Evolutionary conservation across 1,284 basidiomycete genomes (phyloP).

Genomic region (Cutaneotrichosporon cyanovorans): DNA sequence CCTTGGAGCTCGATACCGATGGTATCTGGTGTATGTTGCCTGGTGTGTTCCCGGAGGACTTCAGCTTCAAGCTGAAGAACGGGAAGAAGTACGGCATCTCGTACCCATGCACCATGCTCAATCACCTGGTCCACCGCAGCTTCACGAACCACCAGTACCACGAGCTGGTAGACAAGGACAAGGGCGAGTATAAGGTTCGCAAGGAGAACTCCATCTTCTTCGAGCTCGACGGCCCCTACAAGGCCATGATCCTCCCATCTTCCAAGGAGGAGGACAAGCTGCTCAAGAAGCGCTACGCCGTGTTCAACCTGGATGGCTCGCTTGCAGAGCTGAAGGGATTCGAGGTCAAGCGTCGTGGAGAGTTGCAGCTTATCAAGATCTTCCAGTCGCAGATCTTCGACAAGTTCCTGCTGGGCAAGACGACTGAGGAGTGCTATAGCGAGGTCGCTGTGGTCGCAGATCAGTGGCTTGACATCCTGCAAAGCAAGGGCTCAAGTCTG

Average conservation of each 20-base stretch:
- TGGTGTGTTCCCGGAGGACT: constrained; percentile 95
- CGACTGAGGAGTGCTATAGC: constrained; percentile 90
- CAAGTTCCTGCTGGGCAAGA: constrained; percentile 87
- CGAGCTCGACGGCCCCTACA: constrained; percentile 97
- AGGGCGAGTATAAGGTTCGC: constrained; percentile 76
- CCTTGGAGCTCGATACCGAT: constrained; percentile 96
- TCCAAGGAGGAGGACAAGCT: constrained; percentile 99
- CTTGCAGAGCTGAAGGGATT: constrained; percentile 98
- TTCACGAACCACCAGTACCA: constrained; percentile 99
- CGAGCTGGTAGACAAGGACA: constrained; percentile 69
- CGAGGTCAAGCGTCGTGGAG: constrained; percentile 96
- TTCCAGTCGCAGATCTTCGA: constrained; percentile 99
- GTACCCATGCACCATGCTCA: constrained; percentile 99
- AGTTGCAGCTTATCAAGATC: constrained; percentile 98
- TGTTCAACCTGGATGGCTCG: constrained; percentile 97
- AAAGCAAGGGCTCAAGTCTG: constrained; percentile 73
- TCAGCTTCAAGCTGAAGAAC: constrained; percentile 81
- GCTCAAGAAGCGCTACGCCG: constrained; percentile 97
- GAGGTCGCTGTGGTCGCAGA: constrained; percentile 90
- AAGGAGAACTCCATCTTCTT: constrained; percentile 99
- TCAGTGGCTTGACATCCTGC: constrained; percentile 96
- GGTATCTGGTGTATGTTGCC: constrained; percentile 99
- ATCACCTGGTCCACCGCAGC: constrained; percentile 88
- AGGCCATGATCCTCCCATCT: constrained; percentile 97
- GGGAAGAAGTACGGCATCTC: constrained; percentile 87